Conservation (phyloP, 768 basidiomycete genomes). For the Saitozyma podzolica region DNA sequence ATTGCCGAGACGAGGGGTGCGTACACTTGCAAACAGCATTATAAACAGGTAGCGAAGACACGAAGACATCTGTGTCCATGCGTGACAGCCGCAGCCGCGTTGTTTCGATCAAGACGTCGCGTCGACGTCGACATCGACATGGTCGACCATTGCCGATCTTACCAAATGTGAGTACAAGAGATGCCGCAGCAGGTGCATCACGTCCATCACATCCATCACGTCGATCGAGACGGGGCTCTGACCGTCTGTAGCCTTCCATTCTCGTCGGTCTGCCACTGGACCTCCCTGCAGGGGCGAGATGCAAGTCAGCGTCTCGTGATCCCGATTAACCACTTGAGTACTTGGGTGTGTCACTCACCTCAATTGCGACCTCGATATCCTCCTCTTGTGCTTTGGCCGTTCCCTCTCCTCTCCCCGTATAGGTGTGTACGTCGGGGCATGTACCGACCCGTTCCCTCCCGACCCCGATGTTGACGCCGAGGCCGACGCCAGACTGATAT, state of each 20-base stretch:
- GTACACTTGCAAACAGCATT: too few species aligned
- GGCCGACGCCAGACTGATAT: background rate
- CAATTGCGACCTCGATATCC: constrained; percentile 42
- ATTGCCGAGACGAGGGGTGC: too few species aligned
- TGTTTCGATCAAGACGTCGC: too few species aligned
- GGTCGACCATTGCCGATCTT: too few species aligned
- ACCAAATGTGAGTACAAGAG: too few species aligned
- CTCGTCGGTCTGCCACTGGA: constrained; percentile 43
- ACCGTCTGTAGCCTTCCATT: constrained; percentile 34
- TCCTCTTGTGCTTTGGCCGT: constrained; percentile 43
- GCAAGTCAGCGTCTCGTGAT: background rate
- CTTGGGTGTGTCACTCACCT: constrained; percentile 23
- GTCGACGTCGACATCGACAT: too few species aligned
- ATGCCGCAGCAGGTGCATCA: background rate
- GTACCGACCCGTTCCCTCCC: background rate
- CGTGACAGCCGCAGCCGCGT: too few species aligned
- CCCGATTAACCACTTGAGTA: too few species aligned
- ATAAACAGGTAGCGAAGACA: too few species aligned
- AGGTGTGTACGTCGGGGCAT: background rate
- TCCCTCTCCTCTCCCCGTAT: constrained; percentile 9
- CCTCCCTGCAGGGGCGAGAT: constrained; percentile 19
- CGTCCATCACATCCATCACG: constrained; percentile 2
- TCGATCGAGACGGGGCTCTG: constrained; percentile 13
- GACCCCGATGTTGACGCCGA: background rate
- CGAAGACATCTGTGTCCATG: too few species aligned